Conservation (phyloP, 2,329 filamentous ascomycete genomes). For the Alternaria panax region DNA sequence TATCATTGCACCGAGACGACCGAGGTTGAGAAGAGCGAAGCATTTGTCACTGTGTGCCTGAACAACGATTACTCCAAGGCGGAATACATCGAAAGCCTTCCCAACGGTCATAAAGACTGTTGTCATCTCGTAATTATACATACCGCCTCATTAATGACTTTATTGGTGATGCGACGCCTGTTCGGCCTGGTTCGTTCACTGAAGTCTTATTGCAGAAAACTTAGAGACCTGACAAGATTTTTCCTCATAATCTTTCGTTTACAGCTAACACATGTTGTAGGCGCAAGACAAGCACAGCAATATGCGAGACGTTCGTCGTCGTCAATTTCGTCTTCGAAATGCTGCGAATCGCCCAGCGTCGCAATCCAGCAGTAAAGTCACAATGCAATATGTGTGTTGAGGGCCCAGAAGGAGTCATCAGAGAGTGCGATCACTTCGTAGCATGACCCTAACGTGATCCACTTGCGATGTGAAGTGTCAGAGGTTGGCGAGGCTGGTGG, state of each 20-base stretch:
- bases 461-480: background rate
- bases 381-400: background rate
- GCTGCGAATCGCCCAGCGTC: background rate
- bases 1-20: slow-evolving; percentile 6
- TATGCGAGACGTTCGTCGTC: background rate
- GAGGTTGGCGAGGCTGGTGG: background rate
- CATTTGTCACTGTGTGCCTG: background rate
- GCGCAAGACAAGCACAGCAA: background rate
- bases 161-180: background rate
- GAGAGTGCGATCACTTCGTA: background rate
- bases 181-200: background rate
- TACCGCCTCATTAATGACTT: background rate
- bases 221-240: background rate
- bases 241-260: background rate
- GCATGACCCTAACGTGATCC: background rate
- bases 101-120: background rate
- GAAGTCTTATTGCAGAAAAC: background rate
- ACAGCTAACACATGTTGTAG: background rate
- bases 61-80: background rate
- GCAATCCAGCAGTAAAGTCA: background rate
- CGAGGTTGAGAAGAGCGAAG: background rate
- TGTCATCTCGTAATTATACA: background rate
- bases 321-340: background rate
- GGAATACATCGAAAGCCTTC: background rate
- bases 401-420: background rate